Evolutionary conservation across 768 basidiomycete genomes (phyloP), one percentile per base, ranked within the genome.

Genomic region (Saitozyma sp.): DNA sequence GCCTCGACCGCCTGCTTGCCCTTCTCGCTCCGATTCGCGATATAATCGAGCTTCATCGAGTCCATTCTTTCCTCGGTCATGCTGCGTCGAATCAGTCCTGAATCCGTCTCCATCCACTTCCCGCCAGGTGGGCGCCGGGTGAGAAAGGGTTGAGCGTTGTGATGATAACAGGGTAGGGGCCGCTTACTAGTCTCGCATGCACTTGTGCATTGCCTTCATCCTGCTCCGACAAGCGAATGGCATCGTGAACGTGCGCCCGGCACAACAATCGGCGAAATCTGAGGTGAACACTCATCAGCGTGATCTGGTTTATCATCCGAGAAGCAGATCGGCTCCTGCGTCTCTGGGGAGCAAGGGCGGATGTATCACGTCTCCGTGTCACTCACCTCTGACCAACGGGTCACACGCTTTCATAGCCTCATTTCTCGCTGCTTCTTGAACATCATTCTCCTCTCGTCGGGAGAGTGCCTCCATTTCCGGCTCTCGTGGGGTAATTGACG

Each of bases 261-360:
- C 68, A 8, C 73, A 67, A 48, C 75, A 77, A 0, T 65, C 68
- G 11, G 73, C 73, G 49, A 74, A 77, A 5, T 68, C 75, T 77
- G 51, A 5, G 20, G 13, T 20, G 53, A 17, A 5, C 40, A 5
- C 2, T 5, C 29, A 29, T 29, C 29, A 29, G 29, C 29, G 29
- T 29, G 2, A 10, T 29, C 19, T 29, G 41, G 37, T n/a, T 20
- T 29, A 38, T 9, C 3, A 3, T 48, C 42, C 42, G 43, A 19
- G 13, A 9, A 13, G 2, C 9, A 61, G 41, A 20, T 55, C 16
- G 16, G 20, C n/a, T n/a, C 19, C 19, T 17, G 46, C 46, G 6
- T 6, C 46, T 48, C 46, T 6, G 29, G 29, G 5, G 29, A 3
- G 17, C 38, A 38, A 52, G 19, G 7, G 2, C 10, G 11, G 16